These are phyloP conservation scores for Pyrenochaeta sp. DNA, from an alignment of 2,329 filamentous ascomycete genomes.

Conservation along the genomic window DNA sequence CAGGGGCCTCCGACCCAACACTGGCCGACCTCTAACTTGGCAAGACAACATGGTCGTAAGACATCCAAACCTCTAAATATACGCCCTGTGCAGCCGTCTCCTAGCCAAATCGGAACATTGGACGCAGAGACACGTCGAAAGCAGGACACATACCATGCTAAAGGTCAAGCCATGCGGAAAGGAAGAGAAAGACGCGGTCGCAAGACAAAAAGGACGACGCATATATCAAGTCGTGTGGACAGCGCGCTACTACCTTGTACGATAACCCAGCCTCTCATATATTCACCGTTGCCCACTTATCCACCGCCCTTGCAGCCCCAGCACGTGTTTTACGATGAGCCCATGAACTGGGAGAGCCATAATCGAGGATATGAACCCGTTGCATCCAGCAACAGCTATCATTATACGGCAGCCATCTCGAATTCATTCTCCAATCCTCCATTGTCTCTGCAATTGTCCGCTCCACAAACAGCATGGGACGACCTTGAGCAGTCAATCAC, in stretches of 20 bases:
- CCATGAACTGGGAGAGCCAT: neutral
- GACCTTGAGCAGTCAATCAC: slow-evolving; percentile 23
- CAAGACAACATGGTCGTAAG: neutral
- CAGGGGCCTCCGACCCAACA: slow-evolving; percentile 15
- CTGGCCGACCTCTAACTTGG: slow-evolving; percentile 20
- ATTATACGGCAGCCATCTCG: neutral
- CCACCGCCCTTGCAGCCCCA: neutral
- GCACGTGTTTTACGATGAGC: no score
- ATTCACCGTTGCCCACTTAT: neutral
- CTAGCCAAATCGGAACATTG: neutral
- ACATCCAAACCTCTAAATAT: no score
- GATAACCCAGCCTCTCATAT: neutral
- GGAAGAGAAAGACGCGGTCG: neutral
- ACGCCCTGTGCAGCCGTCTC: neutral
- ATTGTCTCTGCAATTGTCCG: neutral
- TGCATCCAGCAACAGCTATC: neutral
- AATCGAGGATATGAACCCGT: neutral
- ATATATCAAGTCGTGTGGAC: neutral
- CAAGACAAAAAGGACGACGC: neutral
- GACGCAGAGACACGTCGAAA: slow-evolving; percentile 7
- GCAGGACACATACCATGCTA: slow-evolving; percentile 6
- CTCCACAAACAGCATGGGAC: slow-evolving; percentile 4
- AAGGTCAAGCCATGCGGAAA: slow-evolving; percentile 1
- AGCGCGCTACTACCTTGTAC: neutral
- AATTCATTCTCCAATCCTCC: no score